Base-by-base conservation (phyloP, 129 eudicot species). In the Centella asiatica region DNA sequence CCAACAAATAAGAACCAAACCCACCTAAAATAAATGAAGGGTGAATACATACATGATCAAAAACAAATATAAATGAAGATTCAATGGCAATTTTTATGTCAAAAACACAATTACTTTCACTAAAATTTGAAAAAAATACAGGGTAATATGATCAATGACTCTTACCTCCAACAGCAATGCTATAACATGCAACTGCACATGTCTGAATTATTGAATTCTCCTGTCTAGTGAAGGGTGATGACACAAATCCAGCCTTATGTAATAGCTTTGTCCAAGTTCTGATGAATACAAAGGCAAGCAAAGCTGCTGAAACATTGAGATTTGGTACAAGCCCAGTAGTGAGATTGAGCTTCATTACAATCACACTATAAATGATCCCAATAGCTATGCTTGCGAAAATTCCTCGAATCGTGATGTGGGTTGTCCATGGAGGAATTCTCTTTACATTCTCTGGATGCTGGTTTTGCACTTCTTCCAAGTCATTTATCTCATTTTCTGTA, bases 121-220 rank as follows among this genome's bases (percentile, higher is more conserved):
- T n/a, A 34, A 11, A 34, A 34, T 5, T 34, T 59, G 4, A 48
- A 44, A 40, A 1, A 24, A 19, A 32, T 3, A 51, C 45, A 12
- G 49, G 31, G 1, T 1, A 15, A 54, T 11, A 28, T 32, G 0
- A 32, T 4, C 0, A 36, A 44, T 40, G 24, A 10, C 33, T 13
- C 70, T 10, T 24, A 90, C 97, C 98, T 84, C 95, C 98, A 42
- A 79, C 81, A 46, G 95, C 75, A 56, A 92, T 81, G 82, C 90
- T 83, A 52, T 92, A 92, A 27, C 95, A 92, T 31, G 96, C 98
- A 65, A 92, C 98, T 1, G 95, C 98, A 72, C 94, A 87, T 0
- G 98, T 92, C 75, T 92, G 98, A 60, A 92, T 83, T 3, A 87
- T 69, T 0, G 98, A 87, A 60, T 92, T 92, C 73, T 92, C 98